Evolutionary conservation across 495 filamentous ascomycete species (phyloP).

Genomic region (Mycothermus thermophilus): DNA sequence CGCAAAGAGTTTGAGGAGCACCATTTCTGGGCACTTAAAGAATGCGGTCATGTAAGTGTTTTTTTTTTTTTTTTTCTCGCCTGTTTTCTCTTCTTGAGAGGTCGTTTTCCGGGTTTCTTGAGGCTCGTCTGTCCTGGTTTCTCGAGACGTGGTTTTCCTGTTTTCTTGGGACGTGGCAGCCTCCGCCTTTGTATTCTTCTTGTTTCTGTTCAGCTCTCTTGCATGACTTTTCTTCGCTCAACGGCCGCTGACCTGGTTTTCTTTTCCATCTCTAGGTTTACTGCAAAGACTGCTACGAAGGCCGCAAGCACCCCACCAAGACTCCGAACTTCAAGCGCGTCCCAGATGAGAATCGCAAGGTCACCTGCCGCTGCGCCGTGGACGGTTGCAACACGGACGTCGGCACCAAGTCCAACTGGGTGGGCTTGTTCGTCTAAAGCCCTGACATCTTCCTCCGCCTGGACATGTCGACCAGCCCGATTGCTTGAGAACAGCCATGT

Average conservation of each 20-base stretch:
- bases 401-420: conserved; percentile 24
- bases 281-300: conserved; percentile 32
- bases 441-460: too few relatives aligned
- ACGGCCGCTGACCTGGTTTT: too few relatives aligned
- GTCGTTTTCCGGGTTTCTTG: too few relatives aligned
- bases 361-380: conserved; percentile 26
- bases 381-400: conserved; percentile 30
- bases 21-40: conserved; percentile 37
- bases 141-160: too few relatives aligned
- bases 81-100: too few relatives aligned
- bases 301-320: conserved; percentile 13
- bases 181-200: background rate
- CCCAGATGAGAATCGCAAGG: conserved; percentile 1
- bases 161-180: too few relatives aligned
- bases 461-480: too few relatives aligned
- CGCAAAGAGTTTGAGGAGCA: conserved; percentile 33
- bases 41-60: conserved; percentile 33
- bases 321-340: conserved; percentile 14
- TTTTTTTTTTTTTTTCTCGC: background rate
- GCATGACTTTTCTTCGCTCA: background rate
- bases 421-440: conserved; percentile 34
- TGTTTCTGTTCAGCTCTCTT: background rate
- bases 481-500: too few relatives aligned
- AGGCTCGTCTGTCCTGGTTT: too few relatives aligned
- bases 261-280: conserved; percentile 37